A percentile compares a stretch with the other conserved stretches of the same genome.
Evolutionary conservation across 805 yeast genomes (phyloP).

Genomic region (Jamesozyma lodderae): DNA sequence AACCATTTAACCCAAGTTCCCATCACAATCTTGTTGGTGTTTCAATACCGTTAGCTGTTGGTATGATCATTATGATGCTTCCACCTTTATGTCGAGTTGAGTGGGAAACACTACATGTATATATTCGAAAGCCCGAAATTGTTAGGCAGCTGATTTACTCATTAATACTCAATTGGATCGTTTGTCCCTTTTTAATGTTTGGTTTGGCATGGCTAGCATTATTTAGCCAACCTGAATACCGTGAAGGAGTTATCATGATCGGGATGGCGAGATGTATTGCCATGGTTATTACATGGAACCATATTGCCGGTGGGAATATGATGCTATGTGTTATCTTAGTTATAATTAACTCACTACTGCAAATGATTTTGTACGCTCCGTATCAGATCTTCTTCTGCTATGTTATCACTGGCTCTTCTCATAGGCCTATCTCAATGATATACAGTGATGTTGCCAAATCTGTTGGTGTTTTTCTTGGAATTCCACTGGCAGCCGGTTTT

Average conservation of each 20-base stretch:
- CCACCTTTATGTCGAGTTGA: conserved; percentile 48
- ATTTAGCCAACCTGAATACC: conserved; percentile 39
- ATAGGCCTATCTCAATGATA: conserved; percentile 10
- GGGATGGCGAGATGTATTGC: conserved; percentile 56
- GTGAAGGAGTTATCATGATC: conserved; percentile 49
- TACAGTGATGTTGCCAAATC: conserved; percentile 38
- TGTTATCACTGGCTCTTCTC: conserved; percentile 29
- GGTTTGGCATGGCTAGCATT: conserved; percentile 46
- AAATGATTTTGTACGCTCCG: conserved; percentile 46
- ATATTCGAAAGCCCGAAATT: conserved; percentile 17
- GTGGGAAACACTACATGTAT: conserved; percentile 37
- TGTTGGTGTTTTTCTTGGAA: conserved; percentile 46
- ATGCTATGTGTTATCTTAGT: conserved; percentile 46
- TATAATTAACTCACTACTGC: conserved; percentile 41
- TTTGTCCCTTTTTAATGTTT: conserved; percentile 49
- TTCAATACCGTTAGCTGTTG: conserved; percentile 40
- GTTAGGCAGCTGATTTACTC: conserved; percentile 33
- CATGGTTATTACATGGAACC: conserved; percentile 53
- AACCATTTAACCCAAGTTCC: conserved; percentile 27
- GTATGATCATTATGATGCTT: conserved; percentile 47
- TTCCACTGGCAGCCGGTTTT: conserved; percentile 42
- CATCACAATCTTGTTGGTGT: conserved; percentile 32
- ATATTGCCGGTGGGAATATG: conserved; percentile 44
- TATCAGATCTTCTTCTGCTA: conserved; percentile 40
- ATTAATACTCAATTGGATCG: conserved; percentile 43